phyloP scores from a whole-genome alignment of 805 yeast species.

The Lachancea quebecensis region DNA sequence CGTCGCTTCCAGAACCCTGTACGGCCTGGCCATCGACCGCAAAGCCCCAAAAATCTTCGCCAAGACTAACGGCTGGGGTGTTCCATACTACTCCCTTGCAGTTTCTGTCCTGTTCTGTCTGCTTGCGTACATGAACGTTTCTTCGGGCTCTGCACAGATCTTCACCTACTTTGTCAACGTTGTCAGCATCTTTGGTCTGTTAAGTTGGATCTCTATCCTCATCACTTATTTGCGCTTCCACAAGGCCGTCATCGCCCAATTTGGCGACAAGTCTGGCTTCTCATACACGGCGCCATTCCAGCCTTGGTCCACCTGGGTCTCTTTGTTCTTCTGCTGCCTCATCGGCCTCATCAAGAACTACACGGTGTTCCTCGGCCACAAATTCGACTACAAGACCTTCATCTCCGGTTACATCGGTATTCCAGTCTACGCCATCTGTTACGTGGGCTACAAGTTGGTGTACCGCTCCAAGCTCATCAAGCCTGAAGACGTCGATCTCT shows the following conservation, averaged over 20 bases:
- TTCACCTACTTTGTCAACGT: conserved; percentile 69
- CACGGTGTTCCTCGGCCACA: conserved; percentile 59
- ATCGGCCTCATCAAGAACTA: conserved; percentile 63
- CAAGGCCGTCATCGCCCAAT: conserved; percentile 62
- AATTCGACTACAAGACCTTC: conserved; percentile 56
- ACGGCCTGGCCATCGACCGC: conserved; percentile 65
- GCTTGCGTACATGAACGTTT: conserved; percentile 65
- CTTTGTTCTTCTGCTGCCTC: conserved; percentile 46
- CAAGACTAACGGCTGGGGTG: conserved; percentile 60
- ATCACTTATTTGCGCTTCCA: conserved; percentile 61
- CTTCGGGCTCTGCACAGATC: conserved; percentile 47
- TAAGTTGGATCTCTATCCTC: conserved; percentile 69
- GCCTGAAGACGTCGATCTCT: conserved; percentile 56
- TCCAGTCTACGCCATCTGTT: conserved; percentile 45
- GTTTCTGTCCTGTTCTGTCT: conserved; percentile 49
- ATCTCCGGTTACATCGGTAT: conserved; percentile 75
- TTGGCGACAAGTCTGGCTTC: conserved; percentile 47
- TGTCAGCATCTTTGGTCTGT: conserved; percentile 66
- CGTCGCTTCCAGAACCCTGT: conserved; percentile 68
- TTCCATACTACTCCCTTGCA: conserved; percentile 54
- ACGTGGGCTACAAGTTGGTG: conserved; percentile 53
- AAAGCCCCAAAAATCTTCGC: conserved; percentile 67
- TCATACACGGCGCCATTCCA: conserved; percentile 61
- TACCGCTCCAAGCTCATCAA: conserved; percentile 42
- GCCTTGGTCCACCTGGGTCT: conserved; percentile 59